These are phyloP conservation scores for Podaxis sp. DNA, from an alignment of 768 basidiomycete genomes.

Conservation along the genomic window DNA sequence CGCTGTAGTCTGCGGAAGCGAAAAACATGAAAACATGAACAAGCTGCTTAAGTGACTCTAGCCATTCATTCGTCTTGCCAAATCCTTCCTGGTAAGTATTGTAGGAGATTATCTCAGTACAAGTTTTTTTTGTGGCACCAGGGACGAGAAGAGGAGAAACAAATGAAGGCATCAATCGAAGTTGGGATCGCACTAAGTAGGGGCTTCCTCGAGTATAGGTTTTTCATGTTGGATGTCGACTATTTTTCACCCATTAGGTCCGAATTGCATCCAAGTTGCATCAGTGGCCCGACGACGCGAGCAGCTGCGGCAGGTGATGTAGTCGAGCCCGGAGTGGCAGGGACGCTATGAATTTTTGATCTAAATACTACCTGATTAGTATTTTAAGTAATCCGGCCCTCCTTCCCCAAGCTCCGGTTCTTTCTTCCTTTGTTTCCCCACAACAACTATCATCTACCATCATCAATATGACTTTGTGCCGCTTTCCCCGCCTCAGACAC, in stretches of 20 bases:
- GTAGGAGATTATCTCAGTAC: constrained; percentile 84
- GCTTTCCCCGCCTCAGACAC: constrained; percentile 29
- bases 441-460: background rate
- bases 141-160: background rate
- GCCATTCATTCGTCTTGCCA: constrained; percentile 81
- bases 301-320: constrained; percentile 18
- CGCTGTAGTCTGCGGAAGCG: background rate
- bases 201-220: constrained; percentile 89
- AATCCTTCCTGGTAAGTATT: no score
- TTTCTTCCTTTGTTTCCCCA: background rate
- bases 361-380: background rate
- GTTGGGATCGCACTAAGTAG: constrained; percentile 9
- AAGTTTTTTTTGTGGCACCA: no score
- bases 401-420: constrained; percentile 2
- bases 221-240: constrained; percentile 76
- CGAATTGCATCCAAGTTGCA: background rate
- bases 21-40: constrained; percentile 40
- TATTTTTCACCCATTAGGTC: constrained; percentile 63
- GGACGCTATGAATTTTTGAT: no score
- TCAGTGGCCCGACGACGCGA: background rate
- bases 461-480: constrained; percentile 30
- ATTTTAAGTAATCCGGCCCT: constrained; percentile 4
- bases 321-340: no score
- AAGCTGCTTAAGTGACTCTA: constrained; percentile 85
- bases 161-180: constrained; percentile 11